These are phyloP conservation scores for Camellia granthamiana DNA, from an alignment of 148 eudicot genomes.

Conservation along the genomic window DNA sequence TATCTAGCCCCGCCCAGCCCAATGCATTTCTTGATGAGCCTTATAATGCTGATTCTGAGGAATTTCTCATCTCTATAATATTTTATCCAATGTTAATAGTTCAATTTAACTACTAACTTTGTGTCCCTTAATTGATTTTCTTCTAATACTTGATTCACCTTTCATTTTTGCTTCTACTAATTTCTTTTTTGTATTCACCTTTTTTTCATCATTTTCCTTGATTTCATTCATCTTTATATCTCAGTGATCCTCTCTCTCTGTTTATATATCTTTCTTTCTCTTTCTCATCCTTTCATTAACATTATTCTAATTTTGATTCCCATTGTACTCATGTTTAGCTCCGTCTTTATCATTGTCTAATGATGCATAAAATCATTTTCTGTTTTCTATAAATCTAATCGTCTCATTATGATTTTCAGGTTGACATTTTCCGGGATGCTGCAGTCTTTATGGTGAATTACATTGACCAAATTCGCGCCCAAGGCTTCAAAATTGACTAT, in stretches of 20 bases:
- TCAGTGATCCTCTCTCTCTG: background rate
- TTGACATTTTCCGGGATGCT: constrained; percentile 90
- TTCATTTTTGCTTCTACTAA: background rate
- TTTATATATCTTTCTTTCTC: background rate
- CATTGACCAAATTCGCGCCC: constrained; percentile 80
- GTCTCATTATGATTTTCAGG: constrained; percentile 40
- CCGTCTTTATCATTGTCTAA: background rate
- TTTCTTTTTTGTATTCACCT: background rate
- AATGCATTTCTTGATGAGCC: background rate
- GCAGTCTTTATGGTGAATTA: constrained; percentile 85
- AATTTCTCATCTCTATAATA: constrained; percentile 1
- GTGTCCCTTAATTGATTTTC: background rate
- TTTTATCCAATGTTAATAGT: background rate
- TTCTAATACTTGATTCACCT: background rate
- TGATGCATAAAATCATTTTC: background rate
- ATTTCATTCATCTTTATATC: no score
- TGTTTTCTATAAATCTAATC: background rate
- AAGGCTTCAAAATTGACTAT: constrained; percentile 81
- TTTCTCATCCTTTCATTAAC: constrained; percentile 8
- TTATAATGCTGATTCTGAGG: background rate
- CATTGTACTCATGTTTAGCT: background rate
- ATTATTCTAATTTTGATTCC: constrained; percentile 7
- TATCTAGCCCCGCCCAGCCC: no score
- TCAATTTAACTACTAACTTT: background rate
- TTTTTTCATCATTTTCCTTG: background rate